phyloP scores from a whole-genome alignment of 2,329 filamentous ascomycete species.

The Exophiala sp. region DNA sequence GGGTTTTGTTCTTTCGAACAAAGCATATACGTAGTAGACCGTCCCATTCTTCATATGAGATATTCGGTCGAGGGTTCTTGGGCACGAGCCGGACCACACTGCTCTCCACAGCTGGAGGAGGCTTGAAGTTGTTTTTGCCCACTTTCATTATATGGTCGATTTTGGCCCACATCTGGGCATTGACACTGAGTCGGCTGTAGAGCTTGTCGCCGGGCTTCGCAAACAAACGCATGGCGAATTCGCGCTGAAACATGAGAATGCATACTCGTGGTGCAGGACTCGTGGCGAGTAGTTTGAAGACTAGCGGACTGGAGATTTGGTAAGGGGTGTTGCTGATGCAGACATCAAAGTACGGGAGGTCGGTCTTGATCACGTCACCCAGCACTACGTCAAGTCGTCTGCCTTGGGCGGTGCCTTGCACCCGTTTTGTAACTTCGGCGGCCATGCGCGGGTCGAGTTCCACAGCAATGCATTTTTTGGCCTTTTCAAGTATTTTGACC shows the following conservation, averaged over 20 bases:
- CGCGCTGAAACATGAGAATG: constrained; percentile 94
- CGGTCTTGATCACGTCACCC: constrained; percentile 89
- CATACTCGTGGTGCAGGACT: constrained; percentile 76
- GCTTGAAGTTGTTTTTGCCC: constrained; percentile 93
- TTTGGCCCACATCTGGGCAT: constrained; percentile 87
- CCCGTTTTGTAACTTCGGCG: constrained; percentile 87
- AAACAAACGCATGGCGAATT: constrained; percentile 87
- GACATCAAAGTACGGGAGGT: constrained; percentile 74
- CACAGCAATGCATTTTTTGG: constrained; percentile 78
- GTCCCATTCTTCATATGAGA: constrained; percentile 94
- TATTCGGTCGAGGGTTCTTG: constrained; percentile 78
- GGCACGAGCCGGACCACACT: constrained; percentile 87
- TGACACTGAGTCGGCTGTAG: constrained; percentile 86
- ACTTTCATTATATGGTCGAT: constrained; percentile 80
- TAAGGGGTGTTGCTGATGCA: constrained; percentile 77
- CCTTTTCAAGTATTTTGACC: constrained; percentile 80
- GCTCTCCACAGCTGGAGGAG: constrained; percentile 86
- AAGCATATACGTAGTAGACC: constrained; percentile 80
- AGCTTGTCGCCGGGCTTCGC: constrained; percentile 83
- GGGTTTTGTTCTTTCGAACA: constrained; percentile 83
- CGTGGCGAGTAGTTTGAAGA: constrained; percentile 83
- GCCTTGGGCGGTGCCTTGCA: constrained; percentile 81
- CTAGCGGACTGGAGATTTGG: constrained; percentile 83
- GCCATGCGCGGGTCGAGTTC: constrained; percentile 97
- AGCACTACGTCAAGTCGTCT: constrained; percentile 83